Percentiles rank a stretch among this genome's conserved stretches.
Conservation (phyloP, 2,329 filamentous ascomycete species). For the Didymella arachidicola region DNA sequence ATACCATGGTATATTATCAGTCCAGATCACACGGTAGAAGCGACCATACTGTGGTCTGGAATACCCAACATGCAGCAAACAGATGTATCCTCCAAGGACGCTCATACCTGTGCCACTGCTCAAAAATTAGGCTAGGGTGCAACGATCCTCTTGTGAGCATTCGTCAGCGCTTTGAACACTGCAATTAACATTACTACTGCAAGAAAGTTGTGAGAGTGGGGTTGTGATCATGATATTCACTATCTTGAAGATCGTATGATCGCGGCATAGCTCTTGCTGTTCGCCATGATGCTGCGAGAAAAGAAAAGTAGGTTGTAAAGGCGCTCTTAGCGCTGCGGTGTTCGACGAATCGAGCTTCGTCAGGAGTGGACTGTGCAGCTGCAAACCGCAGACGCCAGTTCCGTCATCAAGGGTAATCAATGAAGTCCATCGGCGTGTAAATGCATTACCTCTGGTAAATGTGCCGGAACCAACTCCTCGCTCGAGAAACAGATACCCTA, state of each 20-base stretch:
- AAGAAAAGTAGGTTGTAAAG: background rate
- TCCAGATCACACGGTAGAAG: background rate
- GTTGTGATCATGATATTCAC: conserved; percentile 15
- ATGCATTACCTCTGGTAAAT: conserved; percentile 28
- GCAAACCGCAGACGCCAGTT: conserved; percentile 20
- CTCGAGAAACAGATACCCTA: conserved; percentile 25
- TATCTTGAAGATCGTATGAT: conserved; percentile 9
- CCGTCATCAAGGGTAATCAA: conserved; percentile 20
- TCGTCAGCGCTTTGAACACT: background rate
- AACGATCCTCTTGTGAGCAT: background rate
- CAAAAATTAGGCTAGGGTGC: background rate
- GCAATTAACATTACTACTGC: too few species aligned
- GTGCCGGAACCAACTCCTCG: conserved; percentile 35
- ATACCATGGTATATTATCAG: background rate
- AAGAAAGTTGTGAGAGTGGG: background rate
- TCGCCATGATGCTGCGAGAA: conserved; percentile 1
- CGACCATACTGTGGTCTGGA: background rate
- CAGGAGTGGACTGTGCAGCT: conserved; percentile 12
- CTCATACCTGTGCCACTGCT: background rate
- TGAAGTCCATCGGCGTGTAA: conserved; percentile 24
- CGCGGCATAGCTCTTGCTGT: background rate
- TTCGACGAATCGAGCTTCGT: background rate
- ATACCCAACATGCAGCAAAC: background rate
- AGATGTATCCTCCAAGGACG: background rate
- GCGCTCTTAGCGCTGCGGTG: conserved; percentile 2